Evolutionary conservation across 1,139 yeast genomes (phyloP).

Genomic region (Pichia cactophila): DNA sequence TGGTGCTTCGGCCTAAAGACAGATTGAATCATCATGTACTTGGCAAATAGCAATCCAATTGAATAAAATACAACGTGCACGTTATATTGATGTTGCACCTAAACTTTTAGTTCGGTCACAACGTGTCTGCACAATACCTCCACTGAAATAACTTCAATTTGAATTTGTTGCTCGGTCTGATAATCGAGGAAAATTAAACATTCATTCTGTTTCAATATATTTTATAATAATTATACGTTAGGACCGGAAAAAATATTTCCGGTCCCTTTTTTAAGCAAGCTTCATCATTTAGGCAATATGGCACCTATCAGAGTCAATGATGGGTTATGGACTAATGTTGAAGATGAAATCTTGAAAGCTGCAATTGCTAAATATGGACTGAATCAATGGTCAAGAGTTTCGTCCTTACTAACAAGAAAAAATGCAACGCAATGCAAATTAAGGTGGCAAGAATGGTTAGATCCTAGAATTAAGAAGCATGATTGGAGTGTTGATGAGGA

Average conservation of each 20-base stretch:
- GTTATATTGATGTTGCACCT: no score
- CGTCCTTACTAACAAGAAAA: slow-evolving; percentile 77
- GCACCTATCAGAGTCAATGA: slow-evolving; percentile 32
- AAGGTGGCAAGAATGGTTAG: slow-evolving; percentile 85
- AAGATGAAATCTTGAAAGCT: slow-evolving; percentile 83
- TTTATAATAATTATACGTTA: no score
- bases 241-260: no score
- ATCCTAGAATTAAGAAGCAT: slow-evolving; percentile 57
- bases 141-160: neutral
- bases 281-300: neutral
- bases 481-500: slow-evolving; percentile 80
- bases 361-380: slow-evolving; percentile 91
- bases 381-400: slow-evolving; percentile 91
- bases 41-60: no score
- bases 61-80: neutral
- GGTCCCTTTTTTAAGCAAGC: no score
- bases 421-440: slow-evolving; percentile 90
- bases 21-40: slow-evolving; percentile 7
- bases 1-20: slow-evolving; percentile 65
- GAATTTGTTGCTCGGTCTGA: neutral
- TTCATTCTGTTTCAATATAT: no score
- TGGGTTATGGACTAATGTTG: slow-evolving; percentile 76
- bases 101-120: neutral
- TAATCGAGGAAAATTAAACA: no score
- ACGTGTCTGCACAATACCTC: neutral